Percentiles rank a stretch among this genome's conserved stretches.
These are phyloP conservation scores for Leishmania mexicana DNA, from an alignment of 208 protist genomes.

Conservation along the genomic window DNA sequence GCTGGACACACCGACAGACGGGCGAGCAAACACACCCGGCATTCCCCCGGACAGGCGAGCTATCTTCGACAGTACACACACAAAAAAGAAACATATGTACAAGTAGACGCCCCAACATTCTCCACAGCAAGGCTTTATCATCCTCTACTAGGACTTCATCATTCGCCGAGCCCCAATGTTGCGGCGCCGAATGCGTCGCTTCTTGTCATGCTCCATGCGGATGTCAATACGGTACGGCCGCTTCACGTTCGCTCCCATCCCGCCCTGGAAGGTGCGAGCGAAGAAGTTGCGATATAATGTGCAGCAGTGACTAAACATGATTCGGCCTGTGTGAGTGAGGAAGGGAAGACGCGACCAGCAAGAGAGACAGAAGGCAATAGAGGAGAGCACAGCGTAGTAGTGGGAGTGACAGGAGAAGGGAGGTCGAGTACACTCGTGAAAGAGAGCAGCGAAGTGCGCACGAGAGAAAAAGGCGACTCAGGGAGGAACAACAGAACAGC, in stretches of 20 bases:
- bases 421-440: not conserved
- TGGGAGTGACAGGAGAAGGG: not conserved
- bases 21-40: not conserved
- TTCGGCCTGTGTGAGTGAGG: not conserved
- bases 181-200: constrained; percentile 63
- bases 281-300: constrained; percentile 65
- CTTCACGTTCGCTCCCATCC: constrained; percentile 82
- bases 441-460: not conserved
- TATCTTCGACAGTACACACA: not conserved
- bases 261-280: constrained; percentile 69
- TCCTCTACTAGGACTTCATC: constrained; percentile 80
- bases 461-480: not conserved
- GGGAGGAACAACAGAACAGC: not conserved
- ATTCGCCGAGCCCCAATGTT: constrained; percentile 75
- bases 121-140: not conserved
- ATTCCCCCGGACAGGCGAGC: not conserved
- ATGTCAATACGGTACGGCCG: constrained; percentile 84
- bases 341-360: not conserved
- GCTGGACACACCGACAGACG: not conserved
- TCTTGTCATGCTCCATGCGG: constrained; percentile 89
- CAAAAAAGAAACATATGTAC: not conserved
- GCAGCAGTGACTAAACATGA: constrained; percentile 29
- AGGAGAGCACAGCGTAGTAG: not conserved
- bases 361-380: not conserved
- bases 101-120: not conserved